These are phyloP conservation scores for Dionaea muscipula DNA, from an alignment of 179 eudicot species.

Conservation along the genomic window DNA sequence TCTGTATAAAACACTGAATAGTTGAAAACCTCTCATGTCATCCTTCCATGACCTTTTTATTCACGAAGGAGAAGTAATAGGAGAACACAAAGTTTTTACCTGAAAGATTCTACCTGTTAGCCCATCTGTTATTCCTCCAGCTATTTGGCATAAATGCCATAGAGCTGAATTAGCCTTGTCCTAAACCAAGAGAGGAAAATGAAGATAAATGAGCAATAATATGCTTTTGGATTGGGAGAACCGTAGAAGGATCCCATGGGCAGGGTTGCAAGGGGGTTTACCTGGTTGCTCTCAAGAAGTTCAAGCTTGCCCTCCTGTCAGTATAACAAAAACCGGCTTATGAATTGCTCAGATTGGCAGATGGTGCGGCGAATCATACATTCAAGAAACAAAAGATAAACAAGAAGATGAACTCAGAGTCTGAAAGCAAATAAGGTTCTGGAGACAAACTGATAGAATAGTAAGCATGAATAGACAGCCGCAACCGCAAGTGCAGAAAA, in stretches of 20 bases:
- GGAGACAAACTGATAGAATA: too few relatives aligned
- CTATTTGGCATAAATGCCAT: slow-evolving; percentile 77
- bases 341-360: not conserved
- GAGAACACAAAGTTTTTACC: slow-evolving; percentile 24
- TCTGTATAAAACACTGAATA: too few relatives aligned
- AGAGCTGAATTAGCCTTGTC: slow-evolving; percentile 77
- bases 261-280: slow-evolving; percentile 8
- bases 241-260: not conserved
- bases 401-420: not conserved
- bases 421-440: too few relatives aligned
- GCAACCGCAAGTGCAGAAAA: too few relatives aligned
- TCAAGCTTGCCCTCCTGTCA: slow-evolving; percentile 86
- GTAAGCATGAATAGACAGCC: too few relatives aligned
- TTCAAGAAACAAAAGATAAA: not conserved
- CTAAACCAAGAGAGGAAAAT: slow-evolving; percentile 25
- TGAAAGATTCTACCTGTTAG: slow-evolving; percentile 31
- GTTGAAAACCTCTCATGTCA: too few relatives aligned
- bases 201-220: slow-evolving; percentile 1
- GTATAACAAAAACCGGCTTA: not conserved
- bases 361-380: not conserved
- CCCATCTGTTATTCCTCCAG: slow-evolving; percentile 57
- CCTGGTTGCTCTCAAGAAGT: slow-evolving; percentile 75
- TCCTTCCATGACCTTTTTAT: too few relatives aligned
- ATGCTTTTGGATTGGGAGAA: not conserved
- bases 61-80: too few relatives aligned